These are phyloP conservation scores for Sclerotiophoma versabilis DNA, from an alignment of 2,329 filamentous ascomycete genomes.

Conservation along the genomic window DNA sequence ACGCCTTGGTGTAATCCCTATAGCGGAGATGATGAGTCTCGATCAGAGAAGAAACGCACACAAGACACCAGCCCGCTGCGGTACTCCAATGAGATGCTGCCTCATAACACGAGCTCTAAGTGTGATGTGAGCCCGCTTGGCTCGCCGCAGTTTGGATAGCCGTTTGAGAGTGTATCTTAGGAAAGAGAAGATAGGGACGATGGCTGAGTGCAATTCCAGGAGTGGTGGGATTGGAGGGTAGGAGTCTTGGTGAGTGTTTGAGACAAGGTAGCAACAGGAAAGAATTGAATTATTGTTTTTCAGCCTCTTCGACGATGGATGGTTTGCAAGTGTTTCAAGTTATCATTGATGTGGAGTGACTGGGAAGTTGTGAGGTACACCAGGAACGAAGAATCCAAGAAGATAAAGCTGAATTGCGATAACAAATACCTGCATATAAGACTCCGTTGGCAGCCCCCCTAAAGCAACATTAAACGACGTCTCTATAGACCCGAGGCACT, in stretches of 20 bases:
- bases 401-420: too few relatives aligned
- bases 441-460: too few relatives aligned
- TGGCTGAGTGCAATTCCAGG: not conserved
- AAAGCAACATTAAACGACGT: too few relatives aligned
- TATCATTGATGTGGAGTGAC: too few relatives aligned
- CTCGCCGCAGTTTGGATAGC: slow-evolving; percentile 3
- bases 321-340: too few relatives aligned
- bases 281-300: too few relatives aligned
- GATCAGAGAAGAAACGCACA: not conserved
- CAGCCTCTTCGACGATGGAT: too few relatives aligned
- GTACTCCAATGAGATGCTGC: slow-evolving; percentile 2
- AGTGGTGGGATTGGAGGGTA: not conserved
- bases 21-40: not conserved
- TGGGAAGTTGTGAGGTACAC: too few relatives aligned
- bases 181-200: not conserved
- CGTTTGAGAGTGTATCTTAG: not conserved
- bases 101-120: not conserved
- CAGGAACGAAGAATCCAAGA: too few relatives aligned
- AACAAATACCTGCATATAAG: too few relatives aligned
- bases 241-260: slow-evolving; percentile 1
- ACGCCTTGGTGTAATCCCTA: not conserved
- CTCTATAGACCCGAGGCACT: too few relatives aligned
- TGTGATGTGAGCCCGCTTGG: slow-evolving; percentile 12
- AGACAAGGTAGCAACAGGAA: too few relatives aligned
- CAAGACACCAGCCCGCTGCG: slow-evolving; percentile 9